Percentiles rank a stretch among this genome's conserved stretches.
phyloP scores from a whole-genome alignment of 2,329 filamentous ascomycete species.

The Alternaria sp. region DNA sequence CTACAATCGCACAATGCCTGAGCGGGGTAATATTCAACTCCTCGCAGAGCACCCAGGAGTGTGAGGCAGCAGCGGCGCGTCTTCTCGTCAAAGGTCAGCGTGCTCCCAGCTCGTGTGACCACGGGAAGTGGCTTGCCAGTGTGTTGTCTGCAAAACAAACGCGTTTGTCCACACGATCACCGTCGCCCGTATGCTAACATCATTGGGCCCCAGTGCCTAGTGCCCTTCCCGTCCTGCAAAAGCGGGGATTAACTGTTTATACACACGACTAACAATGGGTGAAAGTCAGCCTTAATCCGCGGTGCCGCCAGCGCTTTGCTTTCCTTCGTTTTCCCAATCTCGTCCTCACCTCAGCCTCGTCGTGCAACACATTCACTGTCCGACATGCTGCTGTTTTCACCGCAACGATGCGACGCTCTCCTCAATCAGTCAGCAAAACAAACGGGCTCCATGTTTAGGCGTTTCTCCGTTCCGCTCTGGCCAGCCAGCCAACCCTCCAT shows the following conservation, averaged over 20 bases:
- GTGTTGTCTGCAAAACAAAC: slow-evolving; percentile 16
- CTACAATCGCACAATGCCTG: slow-evolving; percentile 5
- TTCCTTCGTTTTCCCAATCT: slow-evolving; percentile 11
- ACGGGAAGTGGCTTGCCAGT: slow-evolving; percentile 15
- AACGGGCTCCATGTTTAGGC: slow-evolving; percentile 20
- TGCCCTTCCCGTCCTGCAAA: slow-evolving; percentile 19
- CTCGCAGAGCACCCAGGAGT: not conserved
- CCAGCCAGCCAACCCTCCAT: slow-evolving; percentile 20
- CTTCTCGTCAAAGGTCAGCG: slow-evolving; percentile 1
- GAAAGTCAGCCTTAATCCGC: slow-evolving; percentile 13
- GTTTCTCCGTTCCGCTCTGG: slow-evolving; percentile 23
- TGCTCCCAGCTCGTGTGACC: slow-evolving; percentile 8
- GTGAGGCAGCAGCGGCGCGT: not conserved
- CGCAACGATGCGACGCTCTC: slow-evolving; percentile 27
- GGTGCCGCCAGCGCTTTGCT: slow-evolving; percentile 11
- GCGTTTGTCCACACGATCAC: slow-evolving; percentile 28
- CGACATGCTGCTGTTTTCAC: slow-evolving; percentile 34
- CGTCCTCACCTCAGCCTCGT: slow-evolving; percentile 3
- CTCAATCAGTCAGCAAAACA: slow-evolving; percentile 8
- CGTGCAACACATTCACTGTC: slow-evolving; percentile 9
- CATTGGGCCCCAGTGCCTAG: slow-evolving; percentile 15
- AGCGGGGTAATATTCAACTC: not conserved
- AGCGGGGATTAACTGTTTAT: slow-evolving; percentile 20
- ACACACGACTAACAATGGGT: slow-evolving; percentile 15
- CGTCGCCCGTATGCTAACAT: slow-evolving; percentile 26